Evolutionary conservation across 2,329 filamentous ascomycete genomes (phyloP).

Genomic region (Penicillium sp.): DNA sequence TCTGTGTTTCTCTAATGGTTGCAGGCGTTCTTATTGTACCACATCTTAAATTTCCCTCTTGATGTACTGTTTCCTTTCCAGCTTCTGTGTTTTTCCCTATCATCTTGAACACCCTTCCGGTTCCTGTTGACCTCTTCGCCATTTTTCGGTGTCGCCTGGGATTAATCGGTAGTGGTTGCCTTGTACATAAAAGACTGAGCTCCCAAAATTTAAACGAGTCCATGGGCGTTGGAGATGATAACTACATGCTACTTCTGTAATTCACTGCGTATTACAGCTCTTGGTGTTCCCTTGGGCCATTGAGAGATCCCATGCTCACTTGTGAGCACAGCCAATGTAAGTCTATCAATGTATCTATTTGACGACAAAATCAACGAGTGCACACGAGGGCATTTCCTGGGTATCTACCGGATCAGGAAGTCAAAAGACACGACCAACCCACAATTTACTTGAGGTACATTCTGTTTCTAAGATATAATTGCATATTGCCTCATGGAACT

Average conservation of each 20-base stretch:
- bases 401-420: too few relatives aligned
- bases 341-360: too few relatives aligned
- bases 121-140: conserved; percentile 26
- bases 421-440: too few relatives aligned
- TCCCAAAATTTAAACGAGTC: conserved; percentile 27
- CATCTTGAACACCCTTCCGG: conserved; percentile 24
- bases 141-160: conserved; percentile 23
- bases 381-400: too few relatives aligned
- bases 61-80: conserved; percentile 24
- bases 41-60: conserved; percentile 32
- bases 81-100: conserved; percentile 25
- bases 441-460: too few relatives aligned
- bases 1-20: conserved; percentile 33
- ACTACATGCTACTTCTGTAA: background rate
- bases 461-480: too few relatives aligned
- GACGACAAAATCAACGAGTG: too few relatives aligned
- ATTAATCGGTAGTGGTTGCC: conserved; percentile 28
- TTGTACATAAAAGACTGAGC: conserved; percentile 40
- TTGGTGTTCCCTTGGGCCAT: background rate
- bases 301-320: background rate
- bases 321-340: background rate
- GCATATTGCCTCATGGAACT: background rate
- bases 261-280: background rate
- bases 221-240: conserved; percentile 17
- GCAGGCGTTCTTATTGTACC: conserved; percentile 40